Evolutionary conservation across 2,329 filamentous ascomycete species (phyloP).

Genomic region (Pyrenophora graminea): DNA sequence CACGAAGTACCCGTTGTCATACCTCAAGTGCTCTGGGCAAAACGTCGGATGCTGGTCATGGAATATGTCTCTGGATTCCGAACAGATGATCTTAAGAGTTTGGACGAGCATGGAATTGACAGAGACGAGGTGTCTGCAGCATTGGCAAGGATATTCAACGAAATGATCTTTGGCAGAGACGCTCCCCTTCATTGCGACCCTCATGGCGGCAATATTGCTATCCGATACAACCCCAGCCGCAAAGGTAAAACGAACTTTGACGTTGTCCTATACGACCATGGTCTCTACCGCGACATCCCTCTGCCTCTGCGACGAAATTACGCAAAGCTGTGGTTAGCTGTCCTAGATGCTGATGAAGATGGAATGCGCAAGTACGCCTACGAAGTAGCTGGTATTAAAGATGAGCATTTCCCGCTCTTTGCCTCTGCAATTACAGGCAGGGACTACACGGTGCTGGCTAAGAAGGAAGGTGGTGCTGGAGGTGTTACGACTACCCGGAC

Average conservation of each 20-base stretch:
- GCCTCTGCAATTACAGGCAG: constrained; percentile 94
- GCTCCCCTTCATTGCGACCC: constrained; percentile 96
- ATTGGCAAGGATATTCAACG: constrained; percentile 91
- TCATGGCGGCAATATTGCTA: constrained; percentile 93
- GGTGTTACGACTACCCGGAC: constrained; percentile 63
- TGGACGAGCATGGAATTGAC: constrained; percentile 86
- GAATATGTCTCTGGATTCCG: constrained; percentile 85
- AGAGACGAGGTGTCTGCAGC: constrained; percentile 94
- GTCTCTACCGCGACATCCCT: constrained; percentile 91
- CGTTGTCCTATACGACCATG: constrained; percentile 94
- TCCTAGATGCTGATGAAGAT: constrained; percentile 84
- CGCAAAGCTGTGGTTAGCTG: constrained; percentile 95
- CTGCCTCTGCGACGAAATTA: constrained; percentile 78
- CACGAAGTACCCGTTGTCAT: constrained; percentile 81
- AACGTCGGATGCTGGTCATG: constrained; percentile 91
- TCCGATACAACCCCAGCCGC: constrained; percentile 71
- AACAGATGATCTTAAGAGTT: constrained; percentile 83
- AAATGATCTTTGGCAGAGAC: constrained; percentile 94
- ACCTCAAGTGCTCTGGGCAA: constrained; percentile 86
- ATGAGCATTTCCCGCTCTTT: constrained; percentile 92
- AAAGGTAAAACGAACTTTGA: constrained; percentile 78
- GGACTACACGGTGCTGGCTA: constrained; percentile 77
- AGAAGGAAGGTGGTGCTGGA: constrained; percentile 44
- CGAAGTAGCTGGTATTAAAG: constrained; percentile 85
- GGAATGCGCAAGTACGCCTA: constrained; percentile 86